Percentiles rank a stretch among this genome's conserved stretches.
Conservation (phyloP, 208 protist species). For the Sergeia podlipaevii region DNA sequence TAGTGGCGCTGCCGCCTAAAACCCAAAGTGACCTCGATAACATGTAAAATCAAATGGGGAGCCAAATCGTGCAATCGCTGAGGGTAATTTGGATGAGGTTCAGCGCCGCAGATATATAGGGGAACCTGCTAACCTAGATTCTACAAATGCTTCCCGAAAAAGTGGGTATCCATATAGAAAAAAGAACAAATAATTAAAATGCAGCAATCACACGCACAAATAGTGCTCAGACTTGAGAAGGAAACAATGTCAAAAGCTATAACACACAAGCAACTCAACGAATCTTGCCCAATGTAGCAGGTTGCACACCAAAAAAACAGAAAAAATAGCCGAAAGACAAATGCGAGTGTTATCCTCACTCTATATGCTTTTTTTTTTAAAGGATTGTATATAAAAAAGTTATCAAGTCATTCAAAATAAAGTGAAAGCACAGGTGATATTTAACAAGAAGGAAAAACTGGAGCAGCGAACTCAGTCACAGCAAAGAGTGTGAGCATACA, state of each 20-base stretch:
- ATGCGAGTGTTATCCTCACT: background rate
- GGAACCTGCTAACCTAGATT: constrained; percentile 5
- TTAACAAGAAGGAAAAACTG: constrained; percentile 1
- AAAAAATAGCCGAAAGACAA: background rate
- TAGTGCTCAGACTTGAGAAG: background rate
- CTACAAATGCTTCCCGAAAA: constrained; percentile 15
- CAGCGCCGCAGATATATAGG: too few species aligned
- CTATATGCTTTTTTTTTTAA: background rate
- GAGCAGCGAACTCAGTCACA: constrained; percentile 8
- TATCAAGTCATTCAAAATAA: background rate
- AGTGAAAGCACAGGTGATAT: background rate
- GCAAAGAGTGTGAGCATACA: background rate
- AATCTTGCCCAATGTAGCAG: too few species aligned
- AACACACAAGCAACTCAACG: too few species aligned
- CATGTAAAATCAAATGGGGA: too few species aligned
- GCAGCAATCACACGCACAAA: background rate
- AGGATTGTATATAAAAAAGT: background rate
- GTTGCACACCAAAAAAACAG: constrained; percentile 2
- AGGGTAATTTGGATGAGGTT: too few species aligned
- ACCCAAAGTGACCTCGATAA: background rate
- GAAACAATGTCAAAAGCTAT: background rate
- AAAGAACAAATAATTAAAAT: background rate
- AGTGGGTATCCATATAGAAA: constrained; percentile 4
- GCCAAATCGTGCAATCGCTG: too few species aligned
- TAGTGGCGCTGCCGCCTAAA: background rate